phyloP scores from a whole-genome alignment of 805 yeast genomes.

The Pichia cephalocereana region DNA sequence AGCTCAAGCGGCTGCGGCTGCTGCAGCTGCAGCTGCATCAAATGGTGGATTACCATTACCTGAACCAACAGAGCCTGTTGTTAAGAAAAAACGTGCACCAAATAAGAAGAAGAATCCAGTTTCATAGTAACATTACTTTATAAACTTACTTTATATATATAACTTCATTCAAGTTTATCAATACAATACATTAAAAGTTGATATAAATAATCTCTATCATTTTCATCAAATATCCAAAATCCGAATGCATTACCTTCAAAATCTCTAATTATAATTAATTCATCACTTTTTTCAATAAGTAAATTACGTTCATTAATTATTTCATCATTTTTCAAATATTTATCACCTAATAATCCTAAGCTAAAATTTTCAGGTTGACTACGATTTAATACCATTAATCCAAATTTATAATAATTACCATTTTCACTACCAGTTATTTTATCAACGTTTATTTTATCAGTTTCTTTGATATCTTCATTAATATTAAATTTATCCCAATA shows the following conservation, averaged over 20 bases:
- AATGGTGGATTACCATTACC: too few relatives aligned
- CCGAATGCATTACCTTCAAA: conserved; percentile 66
- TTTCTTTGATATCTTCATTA: conserved; percentile 1
- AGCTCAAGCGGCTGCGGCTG: conserved; percentile 20
- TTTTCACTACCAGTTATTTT: conserved; percentile 26
- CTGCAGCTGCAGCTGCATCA: conserved; percentile 11
- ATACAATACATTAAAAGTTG: conserved; percentile 28
- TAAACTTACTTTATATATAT: not conserved
- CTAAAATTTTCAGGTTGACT: conserved; percentile 62
- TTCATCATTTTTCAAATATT: conserved; percentile 25
- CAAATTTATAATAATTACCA: conserved; percentile 46
- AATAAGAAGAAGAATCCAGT: conserved; percentile 17
- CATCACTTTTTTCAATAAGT: conserved; percentile 61
- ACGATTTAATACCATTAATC: conserved; percentile 61
- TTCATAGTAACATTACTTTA: not conserved
- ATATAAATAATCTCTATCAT: conserved; percentile 52
- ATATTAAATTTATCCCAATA: conserved; percentile 1
- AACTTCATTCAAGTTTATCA: conserved; percentile 10
- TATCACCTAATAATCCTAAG: conserved; percentile 55
- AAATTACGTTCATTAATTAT: conserved; percentile 30
- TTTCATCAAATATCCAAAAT: conserved; percentile 65
- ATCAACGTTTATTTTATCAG: conserved; percentile 8
- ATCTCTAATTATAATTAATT: conserved; percentile 60
- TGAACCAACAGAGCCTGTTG: conserved; percentile 16
- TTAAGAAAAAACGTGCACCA: conserved; percentile 22